Conservation (phyloP, 805 yeast species). For the Metschnikowia kunwiensis region DNA sequence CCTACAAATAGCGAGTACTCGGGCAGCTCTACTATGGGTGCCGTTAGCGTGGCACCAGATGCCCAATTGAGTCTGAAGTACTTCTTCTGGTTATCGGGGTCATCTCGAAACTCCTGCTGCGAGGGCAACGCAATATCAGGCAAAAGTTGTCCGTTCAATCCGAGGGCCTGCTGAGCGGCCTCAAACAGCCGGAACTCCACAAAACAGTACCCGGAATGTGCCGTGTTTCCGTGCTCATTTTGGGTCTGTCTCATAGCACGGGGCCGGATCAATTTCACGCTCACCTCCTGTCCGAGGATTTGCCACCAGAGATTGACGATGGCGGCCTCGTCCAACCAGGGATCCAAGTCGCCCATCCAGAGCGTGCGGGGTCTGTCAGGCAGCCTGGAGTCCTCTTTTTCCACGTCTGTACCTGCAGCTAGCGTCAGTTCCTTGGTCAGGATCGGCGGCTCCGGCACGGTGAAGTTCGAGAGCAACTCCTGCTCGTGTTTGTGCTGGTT, state of each 20-base stretch:
- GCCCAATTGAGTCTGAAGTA: conserved; percentile 81
- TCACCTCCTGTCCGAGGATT: conserved; percentile 51
- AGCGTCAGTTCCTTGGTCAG: conserved; percentile 36
- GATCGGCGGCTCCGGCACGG: conserved; percentile 42
- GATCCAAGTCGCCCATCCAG: conserved; percentile 89
- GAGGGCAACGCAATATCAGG: conserved; percentile 55
- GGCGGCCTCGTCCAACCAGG: conserved; percentile 68
- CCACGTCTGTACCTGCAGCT: conserved; percentile 24
- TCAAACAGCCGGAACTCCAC: conserved; percentile 68
- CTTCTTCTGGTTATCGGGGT: conserved; percentile 52
- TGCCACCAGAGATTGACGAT: conserved; percentile 56
- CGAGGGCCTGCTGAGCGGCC: conserved; percentile 66
- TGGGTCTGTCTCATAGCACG: conserved; percentile 22
- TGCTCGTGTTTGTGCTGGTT: conserved; percentile 45
- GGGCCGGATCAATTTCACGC: conserved; percentile 63
- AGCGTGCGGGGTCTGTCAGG: conserved; percentile 61
- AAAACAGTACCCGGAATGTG: conserved; percentile 67
- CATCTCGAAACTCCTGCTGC: conserved; percentile 37
- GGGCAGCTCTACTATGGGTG: conserved; percentile 70
- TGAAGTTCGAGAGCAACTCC: conserved; percentile 36
- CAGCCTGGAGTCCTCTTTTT: conserved; percentile 11
- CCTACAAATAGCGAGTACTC: conserved; percentile 82
- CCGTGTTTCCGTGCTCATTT: conserved; percentile 19
- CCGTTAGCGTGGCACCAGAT: conserved; percentile 69
- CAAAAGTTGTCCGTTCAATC: conserved; percentile 61